Evolutionary conservation across 805 yeast genomes (phyloP), one percentile per base, ranked within the genome.

Genomic region (Wickerhamiella galacta): DNA sequence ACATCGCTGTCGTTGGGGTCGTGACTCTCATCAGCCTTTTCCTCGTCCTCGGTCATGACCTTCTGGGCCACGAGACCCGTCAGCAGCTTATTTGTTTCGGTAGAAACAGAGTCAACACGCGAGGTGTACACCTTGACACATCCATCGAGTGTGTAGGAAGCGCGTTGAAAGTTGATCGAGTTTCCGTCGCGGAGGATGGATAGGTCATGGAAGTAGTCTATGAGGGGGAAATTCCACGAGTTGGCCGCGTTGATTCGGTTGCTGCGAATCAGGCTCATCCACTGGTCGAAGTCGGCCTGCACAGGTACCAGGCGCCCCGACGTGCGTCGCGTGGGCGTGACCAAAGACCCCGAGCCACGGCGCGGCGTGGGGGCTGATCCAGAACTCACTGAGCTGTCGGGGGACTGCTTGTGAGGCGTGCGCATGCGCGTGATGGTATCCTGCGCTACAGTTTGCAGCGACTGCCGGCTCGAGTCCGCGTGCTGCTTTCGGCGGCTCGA

Each of bases 81-180:
- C 22, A 83, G 55, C 35, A 87, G 60, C 45, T 73, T 72, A 2
- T 93, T 92, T 0, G 95, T 83, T 46, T 85, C 95, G 6, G 77
- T 74, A 4, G 85, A 92, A 0, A 82, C 93, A 0, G 93, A 77
- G 47, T 85, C 95, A 16, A 87, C 83, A 45, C 96, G 68, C 11
- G 92, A 78, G 9, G 85, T 71, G 51, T 87, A 87, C 33, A 87
- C 81, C 57, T 83, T 83, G 21, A 85, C 87, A 60, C 95, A 85
- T 0, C 95, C 95, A 47, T 85, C 95, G 16, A 87, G 59, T 1
- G 95, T 81, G 3, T 92, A 82, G 1, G 90, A 72, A 0, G 95
- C 96, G 43, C 75, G 71, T 51, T 81, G 94, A 52, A 87, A 85
- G 52, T 83, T 82, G 46, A 85, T 79, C 25, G 72, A 66, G 35